Conservation (phyloP, 2,329 filamentous ascomycete species). For the Nannizziopsis arthrosporioides region DNA sequence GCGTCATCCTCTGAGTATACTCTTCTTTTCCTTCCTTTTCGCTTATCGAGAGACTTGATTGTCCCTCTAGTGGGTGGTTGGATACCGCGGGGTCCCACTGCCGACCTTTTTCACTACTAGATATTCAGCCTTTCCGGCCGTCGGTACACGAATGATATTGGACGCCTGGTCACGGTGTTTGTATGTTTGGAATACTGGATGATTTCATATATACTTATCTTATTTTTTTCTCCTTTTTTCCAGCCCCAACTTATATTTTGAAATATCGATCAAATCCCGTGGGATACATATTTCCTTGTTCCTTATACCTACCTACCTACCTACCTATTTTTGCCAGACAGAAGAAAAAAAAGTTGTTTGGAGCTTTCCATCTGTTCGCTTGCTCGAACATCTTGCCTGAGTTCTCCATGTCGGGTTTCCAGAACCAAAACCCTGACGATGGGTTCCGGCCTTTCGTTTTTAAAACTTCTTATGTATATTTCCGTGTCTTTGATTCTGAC, state of each 20-base stretch:
- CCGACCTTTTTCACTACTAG: not conserved
- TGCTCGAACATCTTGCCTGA: not conserved
- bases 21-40: not conserved
- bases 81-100: too few species aligned
- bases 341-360: too few species aligned
- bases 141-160: not conserved
- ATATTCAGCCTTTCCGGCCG: too few species aligned
- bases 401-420: too few species aligned
- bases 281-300: not conserved
- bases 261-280: too few species aligned
- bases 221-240: too few species aligned
- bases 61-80: not conserved
- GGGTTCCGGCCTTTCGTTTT: not conserved
- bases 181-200: not conserved
- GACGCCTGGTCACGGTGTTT: not conserved
- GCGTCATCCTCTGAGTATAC: slow-evolving; percentile 28
- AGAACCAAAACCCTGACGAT: not conserved
- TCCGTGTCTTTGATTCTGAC: not conserved
- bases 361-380: too few species aligned
- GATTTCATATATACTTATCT: too few species aligned
- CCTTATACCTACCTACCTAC: too few species aligned
- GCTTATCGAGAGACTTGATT: not conserved
- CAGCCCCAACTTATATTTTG: too few species aligned
- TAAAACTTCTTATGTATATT: slow-evolving; percentile 7
- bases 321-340: not conserved